phyloP scores from a whole-genome alignment of 2,329 filamentous ascomycete species.

The Ustilaginoidea virens region DNA sequence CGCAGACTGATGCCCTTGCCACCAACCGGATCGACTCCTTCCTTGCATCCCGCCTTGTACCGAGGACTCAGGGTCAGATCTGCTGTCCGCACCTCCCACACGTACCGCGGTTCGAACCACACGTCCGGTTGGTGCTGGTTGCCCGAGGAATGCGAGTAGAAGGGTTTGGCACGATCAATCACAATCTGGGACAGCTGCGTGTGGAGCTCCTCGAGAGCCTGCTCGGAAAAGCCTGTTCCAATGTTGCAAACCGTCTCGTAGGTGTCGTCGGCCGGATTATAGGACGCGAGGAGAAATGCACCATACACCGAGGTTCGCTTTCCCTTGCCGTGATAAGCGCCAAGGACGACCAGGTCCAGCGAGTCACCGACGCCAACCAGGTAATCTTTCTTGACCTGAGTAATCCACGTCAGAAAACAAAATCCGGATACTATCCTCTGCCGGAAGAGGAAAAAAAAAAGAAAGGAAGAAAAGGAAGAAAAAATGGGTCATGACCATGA shows the following conservation, averaged over 20 bases:
- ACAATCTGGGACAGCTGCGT: conserved; percentile 56
- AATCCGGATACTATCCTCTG: no score
- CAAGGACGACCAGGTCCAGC: conserved; percentile 87
- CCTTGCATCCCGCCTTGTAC: conserved; percentile 79
- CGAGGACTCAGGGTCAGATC: conserved; percentile 84
- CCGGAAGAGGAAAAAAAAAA: not conserved
- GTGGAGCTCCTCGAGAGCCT: conserved; percentile 79
- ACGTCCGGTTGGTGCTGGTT: conserved; percentile 93
- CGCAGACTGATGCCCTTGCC: conserved; percentile 73
- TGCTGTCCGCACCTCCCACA: conserved; percentile 97
- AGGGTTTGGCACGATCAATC: conserved; percentile 86
- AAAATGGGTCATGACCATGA: no score
- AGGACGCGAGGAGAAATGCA: conserved; percentile 88
- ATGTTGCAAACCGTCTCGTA: conserved; percentile 99
- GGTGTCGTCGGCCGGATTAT: conserved; percentile 62
- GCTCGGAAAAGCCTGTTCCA: conserved; percentile 90
- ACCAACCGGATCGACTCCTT: conserved; percentile 56
- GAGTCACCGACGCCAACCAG: conserved; percentile 88
- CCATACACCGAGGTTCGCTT: conserved; percentile 95
- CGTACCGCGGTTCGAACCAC: conserved; percentile 88
- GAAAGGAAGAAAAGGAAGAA: not conserved
- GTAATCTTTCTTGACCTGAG: conserved; percentile 97
- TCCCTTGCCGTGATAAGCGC: conserved; percentile 85
- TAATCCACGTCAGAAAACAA: no score
- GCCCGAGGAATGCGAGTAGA: conserved; percentile 73